Evolutionary conservation across 106 monocot genomes (phyloP), one percentile per base, ranked within the genome.

Genomic region (Amphibolis antarctica): DNA sequence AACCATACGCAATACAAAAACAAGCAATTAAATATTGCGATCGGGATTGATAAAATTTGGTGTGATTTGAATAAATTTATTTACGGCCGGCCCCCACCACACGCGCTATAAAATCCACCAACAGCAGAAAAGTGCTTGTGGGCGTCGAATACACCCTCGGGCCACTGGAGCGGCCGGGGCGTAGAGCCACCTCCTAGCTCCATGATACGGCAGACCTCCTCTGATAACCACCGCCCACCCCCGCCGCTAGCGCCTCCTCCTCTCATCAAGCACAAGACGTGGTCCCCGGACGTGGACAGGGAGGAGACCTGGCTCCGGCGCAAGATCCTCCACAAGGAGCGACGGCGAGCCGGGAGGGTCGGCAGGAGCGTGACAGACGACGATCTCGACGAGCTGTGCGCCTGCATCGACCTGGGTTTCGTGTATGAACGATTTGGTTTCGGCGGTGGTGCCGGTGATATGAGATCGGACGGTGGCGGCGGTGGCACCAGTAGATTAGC

Each of bases 361-460:
- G 19, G 51, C 31, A 9, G 65, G 22, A 66, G 52, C 65, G 65
- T 66, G 29, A 66, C 65, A 14, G 92, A 86, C 19, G 92, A 84
- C 46, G 92, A 92, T 56, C 79, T 92, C 69, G 86, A 92, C 30
- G 92, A 92, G 79, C 79, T 92, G 44, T 72, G 79, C 15, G 92
- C 75, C 5, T 86, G 84, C 67, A 70, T 92, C 54, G 92, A 92
- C 50, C 73, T 92, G 6, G 88, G 88, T 0, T 81, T 88, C 53
- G 81, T 74, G 5, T 85, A 83, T 56, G 62, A 68, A 26, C 60
- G 54, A 12, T 49, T 68, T n/a, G 22, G 49, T 17, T 42, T 5
- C 14, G 63, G 30, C 13, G 56, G 29, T 57, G 0, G 56, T 57
- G 53, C 10, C 10, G 20, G 50, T 50, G 20, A 50, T 50, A n/a